Evolutionary conservation across 2,329 filamentous ascomycete species (phyloP).

Genomic region (Sporothrix protearum): DNA sequence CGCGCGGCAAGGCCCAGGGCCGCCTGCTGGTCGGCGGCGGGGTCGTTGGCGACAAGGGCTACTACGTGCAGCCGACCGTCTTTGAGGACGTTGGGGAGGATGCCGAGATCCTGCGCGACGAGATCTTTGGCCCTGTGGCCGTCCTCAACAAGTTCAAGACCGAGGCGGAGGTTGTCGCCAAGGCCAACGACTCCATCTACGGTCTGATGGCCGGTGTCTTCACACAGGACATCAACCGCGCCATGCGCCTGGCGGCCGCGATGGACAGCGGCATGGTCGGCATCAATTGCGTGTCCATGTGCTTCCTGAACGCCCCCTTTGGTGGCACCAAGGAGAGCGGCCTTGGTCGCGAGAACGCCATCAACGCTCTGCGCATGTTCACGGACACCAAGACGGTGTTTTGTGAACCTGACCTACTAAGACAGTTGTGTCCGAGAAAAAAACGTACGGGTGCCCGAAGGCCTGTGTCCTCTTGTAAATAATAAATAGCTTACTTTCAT

Average conservation of each 20-base stretch:
- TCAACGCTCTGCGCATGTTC: slow-evolving; percentile 45
- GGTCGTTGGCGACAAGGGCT: slow-evolving; percentile 39
- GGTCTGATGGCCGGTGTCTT: slow-evolving; percentile 50
- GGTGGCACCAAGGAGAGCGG: slow-evolving; percentile 51
- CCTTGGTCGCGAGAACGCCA: slow-evolving; percentile 47
- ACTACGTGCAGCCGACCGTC: slow-evolving; percentile 35
- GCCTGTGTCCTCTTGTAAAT: slow-evolving; percentile 11
- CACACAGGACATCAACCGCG: slow-evolving; percentile 61
- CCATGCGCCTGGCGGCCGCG: slow-evolving; percentile 50
- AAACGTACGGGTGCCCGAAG: neutral
- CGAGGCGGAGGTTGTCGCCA: slow-evolving; percentile 53
- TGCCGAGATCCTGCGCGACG: slow-evolving; percentile 48
- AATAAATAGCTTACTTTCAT: too few species aligned
- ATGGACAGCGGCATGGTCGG: slow-evolving; percentile 69
- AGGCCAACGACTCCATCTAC: slow-evolving; percentile 53
- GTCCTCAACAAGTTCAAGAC: slow-evolving; percentile 54
- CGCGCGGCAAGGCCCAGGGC: slow-evolving; percentile 40
- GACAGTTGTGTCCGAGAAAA: neutral
- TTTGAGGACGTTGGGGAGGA: slow-evolving; percentile 43
- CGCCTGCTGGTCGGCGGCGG: slow-evolving; percentile 39
- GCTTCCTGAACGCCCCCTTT: slow-evolving; percentile 44
- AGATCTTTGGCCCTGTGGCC: slow-evolving; percentile 58
- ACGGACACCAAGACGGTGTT: slow-evolving; percentile 51
- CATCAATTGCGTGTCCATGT: slow-evolving; percentile 52
- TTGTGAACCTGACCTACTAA: slow-evolving; percentile 39